Base-by-base conservation (phyloP, 768 basidiomycete species). In the Gloeostereum incarnatum region DNA sequence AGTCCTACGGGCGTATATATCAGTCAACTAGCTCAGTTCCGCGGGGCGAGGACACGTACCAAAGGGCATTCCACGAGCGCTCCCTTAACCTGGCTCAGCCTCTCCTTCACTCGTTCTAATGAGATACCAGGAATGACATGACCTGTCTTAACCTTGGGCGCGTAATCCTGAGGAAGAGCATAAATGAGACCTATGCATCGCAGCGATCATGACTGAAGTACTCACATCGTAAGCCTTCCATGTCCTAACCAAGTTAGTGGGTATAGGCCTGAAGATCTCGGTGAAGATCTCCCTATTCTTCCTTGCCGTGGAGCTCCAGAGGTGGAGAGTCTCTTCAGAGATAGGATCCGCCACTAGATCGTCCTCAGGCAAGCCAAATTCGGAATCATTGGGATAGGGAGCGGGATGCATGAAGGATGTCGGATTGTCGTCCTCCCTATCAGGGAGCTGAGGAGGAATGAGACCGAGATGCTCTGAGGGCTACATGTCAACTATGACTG, bases 211-310 rank as follows among this genome's bases (percentile, higher is more conserved):
- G 36, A 27, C 2, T 21, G 20, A 16, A 40, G n/a, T 40, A 57
- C 75, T 20, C 48, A 84, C 85, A 36, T 83, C 78, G 53, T 92
- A 94, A 4, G 76, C 73, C 6, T 70, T 61, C 89, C 87, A 92
- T 40, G 69, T 69, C 44, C 79, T 69, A 35, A 93, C 82, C 19
- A 82, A 58, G 59, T 96, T 90, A 9, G 78, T 82, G 3, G 91
- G 90, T 11, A 89, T 75, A n/a, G 85, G 80, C 27, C 78, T 70
- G 68, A 94, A 96, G 21, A 92, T 49, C 60, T 89, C 86, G 4
- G 83, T 80, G 49, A 90, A 94, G 39, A 92, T 69, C 53, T 86
- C 82, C 39, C 88, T 68, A 55, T 97, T 97, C 61, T 60, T 72
- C 42, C 70, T 67, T 13, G 90, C 92, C 0, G 85, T 91, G 24